Conservation (phyloP, 1,284 basidiomycete genomes). For the Leccinum discolor region DNA sequence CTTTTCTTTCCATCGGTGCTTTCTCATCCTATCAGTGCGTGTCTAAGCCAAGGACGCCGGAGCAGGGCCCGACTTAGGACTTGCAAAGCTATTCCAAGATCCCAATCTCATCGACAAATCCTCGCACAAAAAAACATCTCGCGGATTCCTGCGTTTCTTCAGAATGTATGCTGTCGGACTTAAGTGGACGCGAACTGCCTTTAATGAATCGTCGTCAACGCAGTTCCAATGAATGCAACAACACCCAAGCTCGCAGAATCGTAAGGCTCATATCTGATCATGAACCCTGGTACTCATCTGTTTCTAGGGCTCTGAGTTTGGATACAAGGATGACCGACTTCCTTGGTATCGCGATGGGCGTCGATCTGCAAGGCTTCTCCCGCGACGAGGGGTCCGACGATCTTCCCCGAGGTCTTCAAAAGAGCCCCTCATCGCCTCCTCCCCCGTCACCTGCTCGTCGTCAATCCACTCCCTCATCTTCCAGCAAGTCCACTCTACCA, state of each 20-base stretch:
- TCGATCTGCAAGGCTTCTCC: slow-evolving; percentile 89
- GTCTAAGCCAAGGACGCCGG: slow-evolving; percentile 40
- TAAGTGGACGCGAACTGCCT: neutral
- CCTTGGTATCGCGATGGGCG: slow-evolving; percentile 90
- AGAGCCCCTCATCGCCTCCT: slow-evolving; percentile 37
- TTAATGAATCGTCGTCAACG: neutral
- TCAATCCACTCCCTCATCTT: slow-evolving; percentile 45
- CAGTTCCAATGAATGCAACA: slow-evolving; percentile 64
- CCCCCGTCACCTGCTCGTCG: slow-evolving; percentile 39
- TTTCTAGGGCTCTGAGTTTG: slow-evolving; percentile 54
- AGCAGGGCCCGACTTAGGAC: slow-evolving; percentile 50
- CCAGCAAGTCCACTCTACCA: slow-evolving; percentile 24
- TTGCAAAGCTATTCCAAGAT: slow-evolving; percentile 86
- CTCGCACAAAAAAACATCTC: too few species aligned
- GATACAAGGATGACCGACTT: slow-evolving; percentile 96
- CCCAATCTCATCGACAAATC: slow-evolving; percentile 63
- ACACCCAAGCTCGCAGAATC: slow-evolving; percentile 62
- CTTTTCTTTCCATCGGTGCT: slow-evolving; percentile 1
- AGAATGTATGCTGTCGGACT: slow-evolving; percentile 46
- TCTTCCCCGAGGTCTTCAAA: slow-evolving; percentile 62
- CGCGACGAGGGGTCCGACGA: slow-evolving; percentile 87
- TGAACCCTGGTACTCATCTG: slow-evolving; percentile 6
- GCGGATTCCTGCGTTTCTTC: slow-evolving; percentile 62
- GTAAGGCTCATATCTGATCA: slow-evolving; percentile 32
- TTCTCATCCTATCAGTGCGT: slow-evolving; percentile 46